Conservation (phyloP, 768 basidiomycete species). For the Pleurotus platypus region DNA sequence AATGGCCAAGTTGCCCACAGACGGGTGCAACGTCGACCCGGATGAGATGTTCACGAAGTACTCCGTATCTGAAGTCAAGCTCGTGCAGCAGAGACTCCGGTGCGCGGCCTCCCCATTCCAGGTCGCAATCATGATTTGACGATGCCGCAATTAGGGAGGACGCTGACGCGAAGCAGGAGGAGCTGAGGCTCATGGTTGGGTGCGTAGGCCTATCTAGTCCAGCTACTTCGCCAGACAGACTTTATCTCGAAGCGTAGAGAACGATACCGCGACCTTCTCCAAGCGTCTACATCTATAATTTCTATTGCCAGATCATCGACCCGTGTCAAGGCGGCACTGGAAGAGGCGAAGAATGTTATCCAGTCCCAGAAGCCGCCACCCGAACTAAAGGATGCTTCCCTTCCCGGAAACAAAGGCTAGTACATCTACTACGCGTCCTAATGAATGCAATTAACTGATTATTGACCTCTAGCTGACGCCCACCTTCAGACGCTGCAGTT, state of each 20-base stretch:
- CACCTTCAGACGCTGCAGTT: slow-evolving; percentile 68
- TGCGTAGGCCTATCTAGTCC: slow-evolving; percentile 40
- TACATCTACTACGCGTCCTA: neutral
- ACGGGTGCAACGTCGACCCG: slow-evolving; percentile 42
- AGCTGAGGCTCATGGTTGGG: slow-evolving; percentile 89
- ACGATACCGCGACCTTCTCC: slow-evolving; percentile 83
- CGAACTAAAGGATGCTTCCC: slow-evolving; percentile 35
- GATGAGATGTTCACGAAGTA: slow-evolving; percentile 73
- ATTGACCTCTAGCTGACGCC: slow-evolving; percentile 40
- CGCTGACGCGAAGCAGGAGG: slow-evolving; percentile 85
- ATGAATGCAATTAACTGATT: neutral
- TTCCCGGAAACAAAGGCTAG: slow-evolving; percentile 32
- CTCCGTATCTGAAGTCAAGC: slow-evolving; percentile 69
- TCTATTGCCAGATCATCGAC: slow-evolving; percentile 67
- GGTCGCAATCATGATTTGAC: slow-evolving; percentile 7
- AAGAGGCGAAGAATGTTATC: slow-evolving; percentile 58
- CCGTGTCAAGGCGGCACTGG: slow-evolving; percentile 58
- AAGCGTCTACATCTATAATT: slow-evolving; percentile 84
- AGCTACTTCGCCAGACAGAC: slow-evolving; percentile 16
- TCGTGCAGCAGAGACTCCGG: slow-evolving; percentile 67
- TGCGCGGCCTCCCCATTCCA: slow-evolving; percentile 21
- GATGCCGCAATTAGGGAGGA: slow-evolving; percentile 47
- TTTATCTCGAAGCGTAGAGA: slow-evolving; percentile 66
- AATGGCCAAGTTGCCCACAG: slow-evolving; percentile 16
- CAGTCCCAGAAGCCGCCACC: slow-evolving; percentile 41